Conservation (phyloP, 164 flowering plant genomes). For the Akebia trifoliata region DNA sequence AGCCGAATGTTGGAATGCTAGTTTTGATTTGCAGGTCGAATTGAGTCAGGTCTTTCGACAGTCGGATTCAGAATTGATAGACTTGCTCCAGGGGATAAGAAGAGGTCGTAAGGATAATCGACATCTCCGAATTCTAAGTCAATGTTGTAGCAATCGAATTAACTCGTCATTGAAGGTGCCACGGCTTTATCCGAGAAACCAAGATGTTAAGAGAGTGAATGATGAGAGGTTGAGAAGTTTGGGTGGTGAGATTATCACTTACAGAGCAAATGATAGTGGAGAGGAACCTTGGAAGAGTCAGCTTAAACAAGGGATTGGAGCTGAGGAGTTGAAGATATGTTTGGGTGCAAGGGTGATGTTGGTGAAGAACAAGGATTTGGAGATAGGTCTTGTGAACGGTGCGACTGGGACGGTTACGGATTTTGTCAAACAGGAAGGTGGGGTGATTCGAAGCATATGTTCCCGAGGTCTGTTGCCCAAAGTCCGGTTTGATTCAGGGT, state of each 20-base stretch:
- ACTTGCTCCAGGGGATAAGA: constrained; percentile 51
- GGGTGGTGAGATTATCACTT: constrained; percentile 19
- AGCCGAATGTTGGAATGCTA: constrained; percentile 53
- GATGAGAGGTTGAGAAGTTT: constrained; percentile 29
- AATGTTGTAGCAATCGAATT: constrained; percentile 14
- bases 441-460: constrained; percentile 9
- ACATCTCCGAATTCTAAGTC: constrained; percentile 28
- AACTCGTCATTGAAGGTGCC: constrained; percentile 5
- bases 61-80: constrained; percentile 29
- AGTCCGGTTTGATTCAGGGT: constrained; percentile 48
- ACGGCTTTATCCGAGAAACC: constrained; percentile 43
- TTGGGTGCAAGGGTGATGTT: constrained; percentile 60
- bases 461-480: constrained; percentile 24
- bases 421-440: constrained; percentile 13
- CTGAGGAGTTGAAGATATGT: constrained; percentile 35
- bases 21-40: constrained; percentile 50
- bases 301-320: constrained; percentile 37
- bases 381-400: constrained; percentile 49
- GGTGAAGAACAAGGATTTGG: constrained; percentile 33
- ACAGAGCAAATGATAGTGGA: constrained; percentile 43
- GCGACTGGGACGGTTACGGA: constrained; percentile 44
- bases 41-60: constrained; percentile 49
- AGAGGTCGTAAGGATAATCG: constrained; percentile 33
- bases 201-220: constrained; percentile 42
- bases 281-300: constrained; percentile 31